These are phyloP conservation scores for Pyropia haitanensis DNA, from an alignment of 23 red algal genomes.

Conservation along the genomic window DNA sequence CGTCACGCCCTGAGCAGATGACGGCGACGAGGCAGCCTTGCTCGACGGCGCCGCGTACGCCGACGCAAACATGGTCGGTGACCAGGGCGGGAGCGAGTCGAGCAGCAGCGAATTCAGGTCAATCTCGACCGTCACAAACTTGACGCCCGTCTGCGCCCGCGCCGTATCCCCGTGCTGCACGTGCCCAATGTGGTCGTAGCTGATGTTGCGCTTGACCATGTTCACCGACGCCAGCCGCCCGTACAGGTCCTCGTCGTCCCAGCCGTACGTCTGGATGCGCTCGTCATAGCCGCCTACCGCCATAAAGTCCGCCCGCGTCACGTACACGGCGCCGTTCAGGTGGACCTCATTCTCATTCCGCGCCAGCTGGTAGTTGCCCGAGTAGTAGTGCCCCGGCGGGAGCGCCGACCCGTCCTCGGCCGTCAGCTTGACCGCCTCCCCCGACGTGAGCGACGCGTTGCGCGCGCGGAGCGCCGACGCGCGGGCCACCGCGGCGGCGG, in stretches of 20 bases:
- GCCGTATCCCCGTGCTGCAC: constrained; percentile 31
- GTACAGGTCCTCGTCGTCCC: constrained; percentile 80
- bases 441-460: background rate
- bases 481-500: too few species aligned
- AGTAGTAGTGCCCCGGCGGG: constrained; percentile 20
- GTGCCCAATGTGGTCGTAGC: constrained; percentile 48
- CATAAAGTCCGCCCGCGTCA: constrained; percentile 24
- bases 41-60: background rate
- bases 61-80: background rate
- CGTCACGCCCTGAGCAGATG: background rate
- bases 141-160: constrained; percentile 39
- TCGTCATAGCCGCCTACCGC: constrained; percentile 65
- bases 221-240: constrained; percentile 18
- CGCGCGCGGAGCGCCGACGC: too few species aligned
- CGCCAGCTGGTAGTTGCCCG: constrained; percentile 46
- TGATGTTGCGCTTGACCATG: constrained; percentile 35
- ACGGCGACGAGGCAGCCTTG: background rate
- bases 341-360: constrained; percentile 69
- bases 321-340: constrained; percentile 60
- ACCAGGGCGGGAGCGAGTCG: constrained; percentile 28
- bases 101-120: constrained; percentile 63
- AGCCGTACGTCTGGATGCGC: constrained; percentile 67
- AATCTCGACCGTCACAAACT: constrained; percentile 56
- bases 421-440: background rate
- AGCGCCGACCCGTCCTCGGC: background rate